phyloP scores from a whole-genome alignment of 2,329 filamentous ascomycete genomes.

The Triangularia verruculosa region DNA sequence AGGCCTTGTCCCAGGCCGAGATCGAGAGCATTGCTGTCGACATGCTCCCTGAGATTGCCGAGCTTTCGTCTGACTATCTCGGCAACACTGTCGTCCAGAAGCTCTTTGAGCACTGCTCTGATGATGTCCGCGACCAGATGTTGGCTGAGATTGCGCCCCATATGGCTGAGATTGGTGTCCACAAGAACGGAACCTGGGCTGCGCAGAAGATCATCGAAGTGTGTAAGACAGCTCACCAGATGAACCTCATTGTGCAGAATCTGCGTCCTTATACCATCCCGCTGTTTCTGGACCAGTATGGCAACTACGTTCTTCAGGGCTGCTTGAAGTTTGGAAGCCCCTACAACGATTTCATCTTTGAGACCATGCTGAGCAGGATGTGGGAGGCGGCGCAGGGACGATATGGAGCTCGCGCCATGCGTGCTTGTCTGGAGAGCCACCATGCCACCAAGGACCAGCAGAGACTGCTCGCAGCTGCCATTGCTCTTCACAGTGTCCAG shows the following conservation, averaged over 20 bases:
- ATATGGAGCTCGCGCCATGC: slow-evolving; percentile 93
- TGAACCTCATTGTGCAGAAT: slow-evolving; percentile 78
- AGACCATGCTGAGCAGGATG: slow-evolving; percentile 90
- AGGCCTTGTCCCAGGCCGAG: slow-evolving; percentile 77
- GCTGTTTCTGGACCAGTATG: slow-evolving; percentile 94
- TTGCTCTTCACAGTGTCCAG: slow-evolving; percentile 95
- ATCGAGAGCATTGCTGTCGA: slow-evolving; percentile 89
- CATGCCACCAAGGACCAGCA: slow-evolving; percentile 94
- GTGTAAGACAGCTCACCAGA: slow-evolving; percentile 79
- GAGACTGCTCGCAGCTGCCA: slow-evolving; percentile 86
- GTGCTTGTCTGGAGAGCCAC: slow-evolving; percentile 93
- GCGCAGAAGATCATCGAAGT: slow-evolving; percentile 99
- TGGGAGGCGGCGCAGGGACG: slow-evolving; percentile 92
- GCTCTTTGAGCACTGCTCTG: slow-evolving; percentile 93
- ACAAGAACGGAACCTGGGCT: slow-evolving; percentile 99
- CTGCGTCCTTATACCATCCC: slow-evolving; percentile 84
- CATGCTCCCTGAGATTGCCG: slow-evolving; percentile 95
- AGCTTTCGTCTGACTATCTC: slow-evolving; percentile 91
- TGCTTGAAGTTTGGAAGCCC: slow-evolving; percentile 88
- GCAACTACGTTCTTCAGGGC: slow-evolving; percentile 96
- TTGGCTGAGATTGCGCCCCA: slow-evolving; percentile 82
- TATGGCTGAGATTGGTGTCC: slow-evolving; percentile 91
- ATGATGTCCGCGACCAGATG: slow-evolving; percentile 88
- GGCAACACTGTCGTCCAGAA: slow-evolving; percentile 99
- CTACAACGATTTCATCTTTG: slow-evolving; percentile 95